Base-by-base conservation (phyloP, 2,329 filamentous ascomycete species). In the Botryotinia globosa region DNA sequence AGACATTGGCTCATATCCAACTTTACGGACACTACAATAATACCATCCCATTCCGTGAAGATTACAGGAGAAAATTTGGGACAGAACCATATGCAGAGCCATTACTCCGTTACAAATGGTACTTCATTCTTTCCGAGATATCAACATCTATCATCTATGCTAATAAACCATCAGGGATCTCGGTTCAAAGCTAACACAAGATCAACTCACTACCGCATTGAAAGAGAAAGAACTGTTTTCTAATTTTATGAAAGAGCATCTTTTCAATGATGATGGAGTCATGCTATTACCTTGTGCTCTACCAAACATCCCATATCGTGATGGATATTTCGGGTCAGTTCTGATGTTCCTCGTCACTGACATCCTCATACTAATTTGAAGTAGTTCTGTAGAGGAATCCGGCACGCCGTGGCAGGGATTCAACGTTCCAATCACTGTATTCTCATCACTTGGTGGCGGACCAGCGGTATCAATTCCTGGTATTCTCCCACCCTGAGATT, bases 321-420 rank as follows among this genome's bases (percentile, higher is more conserved):
- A 75, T 61, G 69, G 71, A 5, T 72, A 69, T 59, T 59, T 54
- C 25, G 72, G 66, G 68, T 72, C 1, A 29, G 58, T 62, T 32
- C 9, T 14, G 0, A 7, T 4, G 4, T 56, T 29, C 9, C n/a
- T 22, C 29, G 5, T 32, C 18, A 0, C 4, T 44, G 1, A 29
- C 10, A 2, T 14, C 12, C 4, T 22, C 9, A 4, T 59, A 8
- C 32, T 58, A 39, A 64, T 12, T 4, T 3, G 5, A 14, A 16
- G 1, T 42, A 61, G 34, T 29, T 64, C 72, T 5, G n/a, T 73
- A 4, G 71, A 74, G 37, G 69, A 76, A 62, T 61, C 56, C 5
- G 73, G 74, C 2, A 66, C 69, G n/a, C 68, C 32, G 14, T 77
- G 75, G 76, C 76, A 77, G 68, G 76, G 76, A 9, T 77, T 72